phyloP scores from a whole-genome alignment of 306 rosid species.

The Inga laurina region DNA sequence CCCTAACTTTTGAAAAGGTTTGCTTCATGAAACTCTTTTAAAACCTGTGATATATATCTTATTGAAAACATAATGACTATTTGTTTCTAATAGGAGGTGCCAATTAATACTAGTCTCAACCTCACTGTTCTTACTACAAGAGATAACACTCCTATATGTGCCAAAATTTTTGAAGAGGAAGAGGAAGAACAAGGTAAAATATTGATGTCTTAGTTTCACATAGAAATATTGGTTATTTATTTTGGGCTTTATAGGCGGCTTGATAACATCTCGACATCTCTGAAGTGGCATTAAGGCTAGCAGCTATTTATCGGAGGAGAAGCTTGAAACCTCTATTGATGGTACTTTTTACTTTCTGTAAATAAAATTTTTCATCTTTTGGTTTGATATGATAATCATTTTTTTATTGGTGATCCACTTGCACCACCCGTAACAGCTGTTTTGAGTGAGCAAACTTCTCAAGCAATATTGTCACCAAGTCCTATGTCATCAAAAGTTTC shows the following conservation, averaged over 20 bases:
- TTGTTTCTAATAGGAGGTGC: not conserved
- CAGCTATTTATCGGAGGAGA: not conserved
- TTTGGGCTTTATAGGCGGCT: not conserved
- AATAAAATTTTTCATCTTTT: not conserved
- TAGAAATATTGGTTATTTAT: too few species aligned
- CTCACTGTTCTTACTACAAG: not conserved
- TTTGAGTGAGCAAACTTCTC: not conserved
- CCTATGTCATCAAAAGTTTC: not conserved
- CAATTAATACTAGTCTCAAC: not conserved
- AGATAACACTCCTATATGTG: too few species aligned
- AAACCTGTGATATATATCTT: not conserved
- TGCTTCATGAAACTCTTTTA: not conserved
- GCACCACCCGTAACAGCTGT: not conserved
- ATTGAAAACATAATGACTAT: not conserved
- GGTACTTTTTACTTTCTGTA: not conserved
- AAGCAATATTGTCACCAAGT: not conserved
- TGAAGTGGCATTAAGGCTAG: not conserved
- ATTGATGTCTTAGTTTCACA: not conserved
- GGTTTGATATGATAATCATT: not conserved
- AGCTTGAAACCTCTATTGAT: not conserved
- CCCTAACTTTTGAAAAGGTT: not conserved
- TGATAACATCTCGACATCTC: not conserved
- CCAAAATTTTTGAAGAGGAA: not conserved
- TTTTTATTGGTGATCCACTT: not conserved
- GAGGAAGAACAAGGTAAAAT: not conserved